These are phyloP conservation scores for Lachnellula cervina DNA, from an alignment of 2,329 filamentous ascomycete genomes.

Conservation along the genomic window DNA sequence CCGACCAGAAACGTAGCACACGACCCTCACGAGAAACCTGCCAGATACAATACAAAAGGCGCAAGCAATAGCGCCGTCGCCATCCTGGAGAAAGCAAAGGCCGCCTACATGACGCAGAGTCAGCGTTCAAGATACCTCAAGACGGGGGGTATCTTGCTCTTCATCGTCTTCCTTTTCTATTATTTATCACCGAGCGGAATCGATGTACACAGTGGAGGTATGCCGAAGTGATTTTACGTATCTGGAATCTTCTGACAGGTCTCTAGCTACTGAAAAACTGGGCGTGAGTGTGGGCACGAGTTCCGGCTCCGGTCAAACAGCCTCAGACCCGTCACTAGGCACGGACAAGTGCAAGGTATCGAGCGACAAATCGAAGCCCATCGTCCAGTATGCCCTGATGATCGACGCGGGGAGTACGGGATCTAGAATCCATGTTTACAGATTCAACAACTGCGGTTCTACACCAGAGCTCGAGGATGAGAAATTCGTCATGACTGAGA, in stretches of 20 bases:
- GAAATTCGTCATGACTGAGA: constrained; percentile 88
- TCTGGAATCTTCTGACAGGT: background rate
- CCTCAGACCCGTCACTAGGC: constrained; percentile 57
- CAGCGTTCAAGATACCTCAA: constrained; percentile 63
- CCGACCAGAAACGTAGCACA: constrained; percentile 54
- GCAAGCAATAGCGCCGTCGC: constrained; percentile 36
- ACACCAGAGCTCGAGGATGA: constrained; percentile 94
- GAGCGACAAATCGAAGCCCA: constrained; percentile 79
- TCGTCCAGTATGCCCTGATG: constrained; percentile 98
- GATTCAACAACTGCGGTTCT: constrained; percentile 96
- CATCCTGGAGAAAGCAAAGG: constrained; percentile 51
- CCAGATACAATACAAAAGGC: constrained; percentile 49
- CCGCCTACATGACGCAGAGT: constrained; percentile 57
- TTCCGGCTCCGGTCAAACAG: constrained; percentile 40
- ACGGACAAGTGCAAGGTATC: constrained; percentile 77
- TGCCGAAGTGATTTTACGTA: background rate
- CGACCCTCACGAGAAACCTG: constrained; percentile 63
- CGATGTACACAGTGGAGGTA: constrained; percentile 26
- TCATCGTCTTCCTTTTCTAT: constrained; percentile 57
- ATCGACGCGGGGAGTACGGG: constrained; percentile 97
- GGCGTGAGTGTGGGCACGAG: constrained; percentile 4
- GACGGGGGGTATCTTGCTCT: constrained; percentile 57
- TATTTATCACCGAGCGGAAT: constrained; percentile 56
- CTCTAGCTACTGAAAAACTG: constrained; percentile 19
- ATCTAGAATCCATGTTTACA: constrained; percentile 96